Evolutionary conservation across 345 rosid genomes (phyloP).

Genomic region (Boechera stricta): DNA sequence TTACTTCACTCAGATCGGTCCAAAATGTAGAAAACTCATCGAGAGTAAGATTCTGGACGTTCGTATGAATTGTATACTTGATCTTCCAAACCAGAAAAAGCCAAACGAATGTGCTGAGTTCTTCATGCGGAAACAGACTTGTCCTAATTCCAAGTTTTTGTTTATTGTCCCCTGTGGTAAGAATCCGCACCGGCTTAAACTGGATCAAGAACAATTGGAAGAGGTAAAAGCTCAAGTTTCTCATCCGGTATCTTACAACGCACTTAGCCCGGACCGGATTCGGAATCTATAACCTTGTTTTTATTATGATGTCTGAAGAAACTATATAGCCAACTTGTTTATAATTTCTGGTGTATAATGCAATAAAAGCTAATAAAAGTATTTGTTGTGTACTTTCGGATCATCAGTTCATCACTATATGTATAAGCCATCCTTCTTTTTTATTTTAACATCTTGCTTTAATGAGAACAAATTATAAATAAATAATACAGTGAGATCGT

Average conservation of each 20-base stretch:
- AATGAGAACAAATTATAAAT: too few species aligned
- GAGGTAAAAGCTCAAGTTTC: slow-evolving; percentile 1
- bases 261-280: slow-evolving; percentile 33
- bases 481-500: not conserved
- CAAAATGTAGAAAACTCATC: slow-evolving; percentile 61
- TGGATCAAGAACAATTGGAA: slow-evolving; percentile 21
- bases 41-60: slow-evolving; percentile 59
- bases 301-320: not conserved
- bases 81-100: slow-evolving; percentile 69
- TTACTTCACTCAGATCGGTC: slow-evolving; percentile 69
- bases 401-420: slow-evolving; percentile 5
- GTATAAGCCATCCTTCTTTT: not conserved
- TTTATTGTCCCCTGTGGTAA: slow-evolving; percentile 55
- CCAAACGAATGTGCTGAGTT: slow-evolving; percentile 57
- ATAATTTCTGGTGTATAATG: not conserved
- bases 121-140: slow-evolving; percentile 54
- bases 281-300: slow-evolving; percentile 28
- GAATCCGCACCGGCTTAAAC: slow-evolving; percentile 28
- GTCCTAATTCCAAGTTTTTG: slow-evolving; percentile 54
- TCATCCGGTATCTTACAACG: slow-evolving; percentile 31
- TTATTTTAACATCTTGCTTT: not conserved
- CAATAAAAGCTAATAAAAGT: slow-evolving; percentile 20
- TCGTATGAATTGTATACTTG: slow-evolving; percentile 74
- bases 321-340: slow-evolving; percentile 18
- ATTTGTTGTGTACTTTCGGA: slow-evolving; percentile 11